Base-by-base conservation (phyloP, 2,329 filamentous ascomycete species). In the Fusarium buxicola region DNA sequence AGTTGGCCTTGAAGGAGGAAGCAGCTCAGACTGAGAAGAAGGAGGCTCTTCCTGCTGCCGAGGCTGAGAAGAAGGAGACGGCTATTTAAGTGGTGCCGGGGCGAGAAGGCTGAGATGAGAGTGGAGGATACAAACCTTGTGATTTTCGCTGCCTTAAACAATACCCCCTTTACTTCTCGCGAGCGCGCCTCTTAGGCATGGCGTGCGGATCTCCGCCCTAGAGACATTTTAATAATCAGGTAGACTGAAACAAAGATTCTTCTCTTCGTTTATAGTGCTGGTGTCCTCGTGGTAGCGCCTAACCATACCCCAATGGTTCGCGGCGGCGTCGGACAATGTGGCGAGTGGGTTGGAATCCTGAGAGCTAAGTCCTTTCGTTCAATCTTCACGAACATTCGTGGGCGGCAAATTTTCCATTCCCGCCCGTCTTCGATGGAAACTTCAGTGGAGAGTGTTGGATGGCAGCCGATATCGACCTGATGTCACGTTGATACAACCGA, bases 91-190 rank as follows among this genome's bases (percentile, higher is more conserved):
- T 12, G 21, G 9, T 15, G 10, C 18, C 15, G 10, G 40, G 16
- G 15, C 8, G 35, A 53, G 45, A 25, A 12, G 11, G 8, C n/a
- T 12, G 39, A 34, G 34, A 21, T 38, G 25, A 32, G n/a, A 48
- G 57, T 39, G 39, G 36, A 55, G 50, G 48, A 66, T 51, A 49
- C 54, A 16, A 52, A 53, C 25, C 18, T 27, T 49, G 58, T 32
- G 49, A 63, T 64, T 57, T 52, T 54, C 35, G 40, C 59, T 66
- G 43, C 41, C 31, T 43, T 38, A 39, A 56, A 52, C 30, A 66
- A 65, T 65, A 65, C 58, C 58, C 61, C 62, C 36, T 52, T 56
- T 34, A 46, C 38, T 63, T 63, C 39, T 48, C 43, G 15, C 8
- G 28, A 61, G 44, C 32, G 36, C 41, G 40, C 32, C 36, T 30